These are phyloP conservation scores for Chenopodium quinoa DNA, from an alignment of 148 eudicot species.

Conservation along the genomic window DNA sequence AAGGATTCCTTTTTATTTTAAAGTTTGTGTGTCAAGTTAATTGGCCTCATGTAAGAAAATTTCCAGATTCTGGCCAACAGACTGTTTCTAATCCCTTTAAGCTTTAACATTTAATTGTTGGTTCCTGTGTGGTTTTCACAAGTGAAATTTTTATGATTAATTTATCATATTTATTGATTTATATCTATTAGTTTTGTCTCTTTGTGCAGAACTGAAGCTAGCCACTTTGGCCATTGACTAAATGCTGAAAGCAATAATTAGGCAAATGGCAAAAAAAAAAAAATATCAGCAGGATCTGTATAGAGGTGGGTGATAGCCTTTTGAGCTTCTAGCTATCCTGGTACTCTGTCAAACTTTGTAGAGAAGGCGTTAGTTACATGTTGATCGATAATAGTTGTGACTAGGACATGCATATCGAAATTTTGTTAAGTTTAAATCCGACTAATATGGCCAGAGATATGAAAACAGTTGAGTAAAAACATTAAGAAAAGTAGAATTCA, in stretches of 20 bases:
- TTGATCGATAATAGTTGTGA: neutral
- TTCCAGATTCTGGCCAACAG: neutral
- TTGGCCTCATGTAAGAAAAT: neutral
- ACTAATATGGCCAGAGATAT: neutral
- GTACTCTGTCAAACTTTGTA: neutral
- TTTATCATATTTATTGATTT: no score
- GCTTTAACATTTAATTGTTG: neutral
- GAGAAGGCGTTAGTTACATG: neutral
- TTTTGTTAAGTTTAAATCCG: neutral
- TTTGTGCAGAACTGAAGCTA: neutral
- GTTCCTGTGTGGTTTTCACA: neutral
- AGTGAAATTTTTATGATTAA: neutral
- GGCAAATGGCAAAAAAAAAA: neutral
- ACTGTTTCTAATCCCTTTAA: neutral
- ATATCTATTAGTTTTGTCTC: neutral
- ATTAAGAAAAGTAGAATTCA: neutral
- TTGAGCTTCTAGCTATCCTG: constrained; percentile 1
- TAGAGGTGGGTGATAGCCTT: neutral
- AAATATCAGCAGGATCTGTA: neutral
- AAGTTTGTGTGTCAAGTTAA: neutral
- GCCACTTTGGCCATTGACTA: neutral
- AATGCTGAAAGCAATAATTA: neutral
- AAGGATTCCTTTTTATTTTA: neutral
- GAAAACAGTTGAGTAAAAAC: neutral
- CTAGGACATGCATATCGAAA: neutral